Conservation (phyloP, 805 yeast genomes). For the Suhomyces faveliae region DNA sequence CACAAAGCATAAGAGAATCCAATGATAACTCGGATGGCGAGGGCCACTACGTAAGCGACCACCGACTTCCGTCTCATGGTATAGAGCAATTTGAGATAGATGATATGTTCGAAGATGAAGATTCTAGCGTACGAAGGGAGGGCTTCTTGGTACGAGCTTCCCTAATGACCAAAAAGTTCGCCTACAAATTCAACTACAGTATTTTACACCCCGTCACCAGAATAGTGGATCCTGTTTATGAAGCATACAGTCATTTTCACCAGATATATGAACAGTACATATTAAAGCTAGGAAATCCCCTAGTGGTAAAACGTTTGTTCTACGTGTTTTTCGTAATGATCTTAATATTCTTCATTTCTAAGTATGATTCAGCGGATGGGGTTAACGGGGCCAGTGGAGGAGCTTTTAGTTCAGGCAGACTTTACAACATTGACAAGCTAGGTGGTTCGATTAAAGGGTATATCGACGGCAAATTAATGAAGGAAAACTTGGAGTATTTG, state of each 20-base stretch:
- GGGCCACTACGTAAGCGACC: neutral
- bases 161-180: conserved; percentile 32
- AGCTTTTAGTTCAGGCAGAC: conserved; percentile 50
- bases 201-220: conserved; percentile 44
- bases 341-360: conserved; percentile 55
- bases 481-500: conserved; percentile 65
- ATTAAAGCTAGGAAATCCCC: conserved; percentile 76
- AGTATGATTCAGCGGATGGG: conserved; percentile 49
- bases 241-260: conserved; percentile 41
- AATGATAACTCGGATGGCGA: neutral
- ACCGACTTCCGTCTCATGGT: neutral
- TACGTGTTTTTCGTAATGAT: conserved; percentile 67
- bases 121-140: conserved; percentile 17
- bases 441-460: conserved; percentile 46
- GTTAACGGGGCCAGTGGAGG: conserved; percentile 41
- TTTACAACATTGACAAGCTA: conserved; percentile 58
- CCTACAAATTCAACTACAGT: conserved; percentile 32
- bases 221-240: conserved; percentile 52
- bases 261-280: conserved; percentile 56
- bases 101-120: conserved; percentile 21
- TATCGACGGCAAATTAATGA: conserved; percentile 56
- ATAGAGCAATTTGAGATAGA: conserved; percentile 40
- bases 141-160: conserved; percentile 38
- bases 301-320: conserved; percentile 72
- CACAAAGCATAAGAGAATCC: neutral